A percentile compares a stretch with the other conserved stretches of the same genome.
phyloP scores from a whole-genome alignment of 305 asterid genomes.

The Solanum hybrid region DNA sequence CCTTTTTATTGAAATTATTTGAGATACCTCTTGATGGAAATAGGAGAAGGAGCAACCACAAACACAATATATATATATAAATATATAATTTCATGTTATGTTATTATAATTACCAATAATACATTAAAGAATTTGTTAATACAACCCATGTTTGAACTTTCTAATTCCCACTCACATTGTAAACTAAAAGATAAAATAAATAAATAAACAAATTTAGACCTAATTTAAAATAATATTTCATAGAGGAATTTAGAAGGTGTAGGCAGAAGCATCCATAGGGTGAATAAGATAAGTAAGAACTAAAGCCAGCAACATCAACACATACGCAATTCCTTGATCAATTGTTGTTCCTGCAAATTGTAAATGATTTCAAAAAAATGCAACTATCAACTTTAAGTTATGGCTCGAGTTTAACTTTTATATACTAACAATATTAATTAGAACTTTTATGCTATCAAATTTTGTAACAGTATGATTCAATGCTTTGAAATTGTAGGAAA shows the following conservation, averaged over 20 bases:
- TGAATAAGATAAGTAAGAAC: conserved; percentile 55
- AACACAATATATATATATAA: background rate
- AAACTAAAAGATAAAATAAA: background rate
- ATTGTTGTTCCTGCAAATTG: conserved; percentile 40
- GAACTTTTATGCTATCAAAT: background rate
- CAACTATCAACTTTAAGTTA: background rate
- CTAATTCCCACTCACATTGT: background rate
- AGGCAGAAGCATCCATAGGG: conserved; percentile 31
- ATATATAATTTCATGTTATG: background rate
- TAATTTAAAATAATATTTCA: background rate
- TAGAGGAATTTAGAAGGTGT: background rate
- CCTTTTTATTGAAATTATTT: background rate
- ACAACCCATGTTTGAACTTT: background rate
- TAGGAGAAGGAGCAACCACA: background rate
- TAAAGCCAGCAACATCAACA: conserved; percentile 50
- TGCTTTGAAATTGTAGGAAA: background rate
- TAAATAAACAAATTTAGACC: background rate
- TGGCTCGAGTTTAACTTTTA: background rate
- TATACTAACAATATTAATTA: background rate
- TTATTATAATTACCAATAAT: background rate
- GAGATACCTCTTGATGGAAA: background rate
- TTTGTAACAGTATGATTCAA: background rate
- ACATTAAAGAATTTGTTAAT: background rate
- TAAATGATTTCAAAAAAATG: background rate
- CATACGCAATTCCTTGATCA: conserved; percentile 57